Base-by-base conservation (phyloP, 495 filamentous ascomycete species). In the Ramalina intermedia region DNA sequence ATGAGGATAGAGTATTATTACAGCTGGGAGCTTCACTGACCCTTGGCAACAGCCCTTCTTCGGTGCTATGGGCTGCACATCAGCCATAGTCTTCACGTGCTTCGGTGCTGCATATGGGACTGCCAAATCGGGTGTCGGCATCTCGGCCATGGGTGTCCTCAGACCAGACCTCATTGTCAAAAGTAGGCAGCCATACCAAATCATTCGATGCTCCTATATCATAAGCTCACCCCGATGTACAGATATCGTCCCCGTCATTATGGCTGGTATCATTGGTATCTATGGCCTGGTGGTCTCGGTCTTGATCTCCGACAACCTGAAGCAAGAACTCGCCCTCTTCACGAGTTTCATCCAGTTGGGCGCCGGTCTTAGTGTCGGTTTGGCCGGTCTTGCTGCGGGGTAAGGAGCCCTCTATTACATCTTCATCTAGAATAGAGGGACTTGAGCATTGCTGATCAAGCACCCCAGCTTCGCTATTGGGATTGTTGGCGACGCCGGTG, bases 261-360 rank as follows among this genome's bases (percentile, higher is more conserved):
- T 99, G 91, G 91, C 91, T 75, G 91, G 91, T 96, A 99, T 99
- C 72, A 96, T 99, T 69, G 93, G 85, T 82, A 99, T 99, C 70
- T 99, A 99, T 75, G 91, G 91, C 60, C 79, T 99, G 46, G 91
- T 99, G 72, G 91, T 99, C 47, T 96, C 90, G 4, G 91, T 99
- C 68, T 69, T 99, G 63, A 89, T 99, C 66, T 95, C 93, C 59
- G 89, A 93, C 68, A 80, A 81, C 59, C 73, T 99, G 57, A 74
- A 70, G 54, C 93, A 99, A 70, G 54, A 82, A 47, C 70, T 84
- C 50, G 74, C 93, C 47, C 80, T 99, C 45, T 99, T 84, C 74
- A 90, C 88, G 43, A 82, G 84, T 48, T 96, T 96, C 74, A 93
- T 96, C 61, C 93, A 99, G 66, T 78, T 99, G 48, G 91, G 93